Evolutionary conservation across 2,329 filamentous ascomycete genomes (phyloP), one percentile per base, ranked within the genome.

Genomic region (Phyllosticta citriasiana): DNA sequence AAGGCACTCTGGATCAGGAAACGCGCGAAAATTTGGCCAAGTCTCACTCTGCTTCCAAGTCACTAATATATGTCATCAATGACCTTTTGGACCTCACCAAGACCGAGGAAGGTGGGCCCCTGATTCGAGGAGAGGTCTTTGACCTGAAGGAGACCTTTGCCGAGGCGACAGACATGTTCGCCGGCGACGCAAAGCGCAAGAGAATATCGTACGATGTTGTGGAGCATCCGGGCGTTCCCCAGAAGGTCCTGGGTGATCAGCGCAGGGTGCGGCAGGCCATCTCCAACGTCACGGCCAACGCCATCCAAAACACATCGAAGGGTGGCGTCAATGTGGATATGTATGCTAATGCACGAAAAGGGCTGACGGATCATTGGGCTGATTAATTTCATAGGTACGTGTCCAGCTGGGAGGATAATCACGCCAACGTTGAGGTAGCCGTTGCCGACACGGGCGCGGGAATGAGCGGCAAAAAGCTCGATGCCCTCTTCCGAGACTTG

Each of bases 31-130:
- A 94, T 63, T 77, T 96, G 5, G 82, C 88, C 0, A 88, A 86
- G 66, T 96, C 91, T 0, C 89, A 96, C 70, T 95, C 91, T 0
- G 91, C 91, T 3, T 96, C 91, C 0, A 96, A 96, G 69, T 95
- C 91, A 0, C 77, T 96, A 26, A 93, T 96, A 4, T 96, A 95
- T 70, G 91, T 96, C 9, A 96, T 96, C 75, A 96, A 96, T 65
- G 91, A 96, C 70, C 79, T 96, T 1, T 79, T 96, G 0, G 91
- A 96, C 69, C 77, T 96, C 30, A 96, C 92, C 0, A 94, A 95
- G 69, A 88, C 88, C 0, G 91, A 96, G 71, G 88, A 92, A 71
- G 91, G 91, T 0, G 86, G 87, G 55, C 82, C 85, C 1, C 75
- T 96, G 3, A 82, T 93, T 69, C 93, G 91, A 67, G 87, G 92